phyloP scores from a whole-genome alignment of 345 rosid species.

The Psidium friedrichsthalianum region DNA sequence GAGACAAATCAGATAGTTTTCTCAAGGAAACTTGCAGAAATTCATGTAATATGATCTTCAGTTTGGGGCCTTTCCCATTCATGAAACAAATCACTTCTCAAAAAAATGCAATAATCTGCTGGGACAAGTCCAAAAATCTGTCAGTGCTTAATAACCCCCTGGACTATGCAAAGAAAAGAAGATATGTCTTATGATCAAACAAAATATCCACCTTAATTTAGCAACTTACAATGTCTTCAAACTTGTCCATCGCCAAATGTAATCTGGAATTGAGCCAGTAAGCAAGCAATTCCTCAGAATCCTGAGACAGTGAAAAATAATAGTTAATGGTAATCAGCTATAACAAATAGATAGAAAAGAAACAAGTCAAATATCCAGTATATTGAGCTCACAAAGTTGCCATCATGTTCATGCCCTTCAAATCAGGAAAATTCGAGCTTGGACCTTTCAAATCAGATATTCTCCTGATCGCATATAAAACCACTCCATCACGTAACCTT shows the following conservation, averaged over 20 bases:
- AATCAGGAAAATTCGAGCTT: slow-evolving; percentile 40
- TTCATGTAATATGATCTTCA: not conserved
- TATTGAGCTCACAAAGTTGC: slow-evolving; percentile 37
- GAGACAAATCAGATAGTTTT: not conserved
- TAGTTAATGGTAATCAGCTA: not conserved
- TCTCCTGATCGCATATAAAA: slow-evolving; percentile 38
- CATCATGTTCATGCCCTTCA: slow-evolving; percentile 9
- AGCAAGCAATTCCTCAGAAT: slow-evolving; percentile 52
- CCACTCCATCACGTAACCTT: not conserved
- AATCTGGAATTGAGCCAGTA: slow-evolving; percentile 29
- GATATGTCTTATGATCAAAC: not conserved
- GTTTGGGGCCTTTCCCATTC: not conserved
- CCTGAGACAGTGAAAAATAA: slow-evolving; percentile 21
- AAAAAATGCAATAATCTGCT: not conserved
- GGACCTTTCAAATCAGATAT: slow-evolving; percentile 63
- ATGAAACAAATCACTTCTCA: not conserved
- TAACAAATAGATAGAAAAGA: not conserved
- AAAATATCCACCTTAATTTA: not conserved
- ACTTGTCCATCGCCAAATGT: slow-evolving; percentile 22
- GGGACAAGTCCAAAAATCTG: not conserved
- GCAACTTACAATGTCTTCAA: slow-evolving; percentile 47
- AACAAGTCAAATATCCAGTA: not conserved
- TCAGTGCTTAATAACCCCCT: not conserved
- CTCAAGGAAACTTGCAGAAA: not conserved
- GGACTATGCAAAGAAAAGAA: not conserved